Base-by-base conservation (phyloP, 805 yeast genomes). In the Scheffersomyces stipitis region DNA sequence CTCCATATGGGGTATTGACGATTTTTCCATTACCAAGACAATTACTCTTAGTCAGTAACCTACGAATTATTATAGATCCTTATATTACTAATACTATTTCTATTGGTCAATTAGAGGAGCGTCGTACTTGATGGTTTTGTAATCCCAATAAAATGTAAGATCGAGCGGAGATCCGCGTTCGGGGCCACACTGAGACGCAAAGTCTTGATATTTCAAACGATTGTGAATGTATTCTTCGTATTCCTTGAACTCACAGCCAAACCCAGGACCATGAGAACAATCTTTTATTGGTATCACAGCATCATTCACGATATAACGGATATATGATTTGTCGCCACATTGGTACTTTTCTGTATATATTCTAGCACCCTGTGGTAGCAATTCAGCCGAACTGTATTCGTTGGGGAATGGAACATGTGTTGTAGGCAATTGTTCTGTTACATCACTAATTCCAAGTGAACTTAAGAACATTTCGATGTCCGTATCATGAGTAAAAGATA, bases 401-500 rank as follows among this genome's bases (percentile, higher is more conserved):
- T 69, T 61, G 33, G 68, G 66, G 58, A 76, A 75, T 4, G 68
- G 69, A 28, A 77, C 66, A 32, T 64, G 60, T 40, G 66, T 66
- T 4, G 71, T 54, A 4, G 79, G 69, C 28, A 77, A 66, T 24
- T 66, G 64, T 5, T 58, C 47, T 14, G 56, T 62, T 10, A 72
- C 62, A 42, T 66, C 62, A 41, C 71, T 41, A 44, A 83, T 56
- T 6, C 86, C 88, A 31, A 84, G 60, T 2, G 90, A 84, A 18
- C 86, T 68, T 47, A 81, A 62, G 48, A 73, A 78, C 28, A 80
- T 65, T 44, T 79, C 64, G 28, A 84, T 58, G 45, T 81, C 82
- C 27, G 82, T 73, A 54, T 86, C 95, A 52, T 86, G 95, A 12
- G 86, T 71, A 66, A 85, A 81, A 48, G 79, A 82, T 46, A 83